Conservation (phyloP, 2,329 filamentous ascomycete species). For the Camillea tinctor region DNA sequence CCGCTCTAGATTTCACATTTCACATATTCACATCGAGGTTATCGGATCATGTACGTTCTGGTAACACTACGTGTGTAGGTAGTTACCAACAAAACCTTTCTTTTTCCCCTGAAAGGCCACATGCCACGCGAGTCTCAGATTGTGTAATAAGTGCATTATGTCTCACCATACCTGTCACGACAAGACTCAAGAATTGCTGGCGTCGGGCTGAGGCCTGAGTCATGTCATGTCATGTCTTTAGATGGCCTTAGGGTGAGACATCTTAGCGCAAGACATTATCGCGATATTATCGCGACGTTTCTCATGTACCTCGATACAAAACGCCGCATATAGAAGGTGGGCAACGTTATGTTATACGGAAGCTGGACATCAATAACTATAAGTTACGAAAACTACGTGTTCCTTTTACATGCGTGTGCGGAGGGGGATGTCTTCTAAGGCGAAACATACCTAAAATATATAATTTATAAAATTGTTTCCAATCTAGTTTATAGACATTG, state of each 20-base stretch:
- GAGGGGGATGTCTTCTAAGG: too few relatives aligned
- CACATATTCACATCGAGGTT: background rate
- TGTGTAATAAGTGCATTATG: background rate
- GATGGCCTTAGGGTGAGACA: background rate
- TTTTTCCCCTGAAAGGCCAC: background rate
- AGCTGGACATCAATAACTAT: background rate
- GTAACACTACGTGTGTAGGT: background rate
- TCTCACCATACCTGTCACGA: background rate
- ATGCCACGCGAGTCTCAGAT: background rate
- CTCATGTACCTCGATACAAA: background rate
- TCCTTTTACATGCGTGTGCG: background rate
- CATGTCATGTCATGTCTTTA: background rate
- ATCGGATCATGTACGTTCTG: background rate
- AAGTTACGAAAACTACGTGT: background rate
- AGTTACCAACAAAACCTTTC: too few relatives aligned
- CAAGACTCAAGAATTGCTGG: background rate
- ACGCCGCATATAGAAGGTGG: too few relatives aligned
- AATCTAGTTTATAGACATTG: background rate
- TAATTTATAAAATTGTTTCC: background rate
- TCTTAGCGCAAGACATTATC: background rate
- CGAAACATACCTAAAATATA: background rate
- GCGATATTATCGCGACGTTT: background rate
- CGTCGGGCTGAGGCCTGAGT: background rate
- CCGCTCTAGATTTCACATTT: background rate
- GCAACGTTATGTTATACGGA: background rate